Evolutionary conservation across 345 rosid species (phyloP).

Genomic region (Euclidium syriacum): DNA sequence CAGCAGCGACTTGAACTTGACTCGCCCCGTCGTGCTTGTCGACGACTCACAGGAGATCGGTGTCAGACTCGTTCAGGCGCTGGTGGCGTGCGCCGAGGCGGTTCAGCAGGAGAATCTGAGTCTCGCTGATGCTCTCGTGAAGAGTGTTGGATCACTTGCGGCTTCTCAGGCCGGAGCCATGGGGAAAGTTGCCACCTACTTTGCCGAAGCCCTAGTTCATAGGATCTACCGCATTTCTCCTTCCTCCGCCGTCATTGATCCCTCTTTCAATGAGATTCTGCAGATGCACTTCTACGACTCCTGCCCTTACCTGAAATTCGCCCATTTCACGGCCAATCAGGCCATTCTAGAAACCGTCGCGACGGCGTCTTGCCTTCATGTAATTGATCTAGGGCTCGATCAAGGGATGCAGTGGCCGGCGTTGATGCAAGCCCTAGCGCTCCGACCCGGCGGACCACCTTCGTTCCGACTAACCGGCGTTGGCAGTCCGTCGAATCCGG

Average conservation of each 20-base stretch:
- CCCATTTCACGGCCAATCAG: constrained; percentile 92
- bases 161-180: constrained; percentile 43
- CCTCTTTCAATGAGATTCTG: constrained; percentile 44
- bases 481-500: constrained; percentile 37
- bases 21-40: constrained; percentile 54
- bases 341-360: constrained; percentile 76
- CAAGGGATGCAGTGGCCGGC: constrained; percentile 96
- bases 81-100: constrained; percentile 72
- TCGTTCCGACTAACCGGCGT: constrained; percentile 71
- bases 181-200: constrained; percentile 76
- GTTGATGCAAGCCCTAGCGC: constrained; percentile 76
- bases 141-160: constrained; percentile 44
- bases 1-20: constrained; percentile 21
- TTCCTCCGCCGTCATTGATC: constrained; percentile 11
- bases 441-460: constrained; percentile 80
- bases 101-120: constrained; percentile 58
- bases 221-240: constrained; percentile 28
- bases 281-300: constrained; percentile 81
- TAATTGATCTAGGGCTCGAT: constrained; percentile 67
- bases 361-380: constrained; percentile 69
- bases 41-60: constrained; percentile 77
- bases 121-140: constrained; percentile 56
- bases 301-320: constrained; percentile 77
- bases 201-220: constrained; percentile 63
- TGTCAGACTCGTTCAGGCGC: constrained; percentile 59